Percentiles rank a stretch among this genome's conserved stretches.
phyloP scores from a whole-genome alignment of 208 protist genomes.

The Endotrypanum monterogeii region DNA sequence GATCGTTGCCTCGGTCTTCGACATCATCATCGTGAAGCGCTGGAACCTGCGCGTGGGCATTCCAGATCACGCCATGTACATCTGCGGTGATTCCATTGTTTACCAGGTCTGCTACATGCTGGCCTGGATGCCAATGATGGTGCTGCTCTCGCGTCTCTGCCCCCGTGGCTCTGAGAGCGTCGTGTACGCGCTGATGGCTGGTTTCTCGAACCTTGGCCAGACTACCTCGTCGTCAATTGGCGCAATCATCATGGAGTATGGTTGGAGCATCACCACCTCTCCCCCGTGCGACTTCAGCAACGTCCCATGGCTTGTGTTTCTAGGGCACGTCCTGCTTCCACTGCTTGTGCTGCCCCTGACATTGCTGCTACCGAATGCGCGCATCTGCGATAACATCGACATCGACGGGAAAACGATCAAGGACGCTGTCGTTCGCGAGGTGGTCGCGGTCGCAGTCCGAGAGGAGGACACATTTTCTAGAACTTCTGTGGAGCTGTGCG shows the following conservation, averaged over 20 bases:
- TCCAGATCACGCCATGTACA: constrained; percentile 71
- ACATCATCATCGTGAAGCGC: constrained; percentile 76
- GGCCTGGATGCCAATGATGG: constrained; percentile 67
- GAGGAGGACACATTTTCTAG: background rate
- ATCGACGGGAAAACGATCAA: constrained; percentile 33
- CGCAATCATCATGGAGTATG: constrained; percentile 59
- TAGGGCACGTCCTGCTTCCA: constrained; percentile 59
- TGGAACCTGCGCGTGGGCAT: constrained; percentile 66
- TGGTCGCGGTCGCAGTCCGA: background rate
- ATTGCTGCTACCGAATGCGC: constrained; percentile 60
- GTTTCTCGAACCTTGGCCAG: constrained; percentile 78
- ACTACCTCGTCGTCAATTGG: constrained; percentile 43
- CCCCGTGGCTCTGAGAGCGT: constrained; percentile 77
- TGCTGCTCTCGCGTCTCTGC: constrained; percentile 83
- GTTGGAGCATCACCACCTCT: constrained; percentile 40
- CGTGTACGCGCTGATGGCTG: constrained; percentile 83
- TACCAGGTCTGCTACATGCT: constrained; percentile 69
- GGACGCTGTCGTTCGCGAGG: background rate
- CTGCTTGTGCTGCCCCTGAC: constrained; percentile 56
- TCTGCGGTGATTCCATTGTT: constrained; percentile 67
- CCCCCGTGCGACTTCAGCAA: constrained; percentile 73
- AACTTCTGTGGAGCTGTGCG: too few relatives aligned
- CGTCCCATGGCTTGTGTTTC: constrained; percentile 55
- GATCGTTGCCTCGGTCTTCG: constrained; percentile 56
- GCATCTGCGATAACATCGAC: constrained; percentile 65